These are phyloP conservation scores for Pythium utonaiense DNA, from an alignment of 352 stramenopile species.

Conservation along the genomic window DNA sequence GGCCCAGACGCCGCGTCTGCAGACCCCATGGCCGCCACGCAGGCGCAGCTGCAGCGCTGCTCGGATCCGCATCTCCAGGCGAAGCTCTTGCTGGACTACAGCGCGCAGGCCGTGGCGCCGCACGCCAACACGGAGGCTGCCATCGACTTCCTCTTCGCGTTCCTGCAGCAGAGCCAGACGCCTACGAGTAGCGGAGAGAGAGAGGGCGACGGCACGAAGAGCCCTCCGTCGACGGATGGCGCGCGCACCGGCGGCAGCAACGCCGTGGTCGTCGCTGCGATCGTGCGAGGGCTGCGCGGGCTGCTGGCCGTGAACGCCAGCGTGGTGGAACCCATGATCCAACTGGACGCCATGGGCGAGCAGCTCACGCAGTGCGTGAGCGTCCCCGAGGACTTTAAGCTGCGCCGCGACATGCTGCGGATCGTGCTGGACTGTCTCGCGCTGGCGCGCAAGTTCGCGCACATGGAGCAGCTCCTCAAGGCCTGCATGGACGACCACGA, in stretches of 20 bases:
- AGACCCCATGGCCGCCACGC: conserved; percentile 35
- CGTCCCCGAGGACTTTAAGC: conserved; percentile 69
- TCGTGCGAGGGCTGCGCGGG: conserved; percentile 54
- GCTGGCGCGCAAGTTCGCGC: conserved; percentile 30
- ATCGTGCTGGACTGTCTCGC: conserved; percentile 75
- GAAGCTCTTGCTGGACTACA: conserved; percentile 58
- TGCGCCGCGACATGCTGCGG: conserved; percentile 64
- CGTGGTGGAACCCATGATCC: conserved; percentile 78
- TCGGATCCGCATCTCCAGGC: conserved; percentile 61
- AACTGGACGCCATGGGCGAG: conserved; percentile 73
- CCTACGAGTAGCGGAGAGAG: conserved; percentile 11
- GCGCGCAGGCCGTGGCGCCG: conserved; percentile 37
- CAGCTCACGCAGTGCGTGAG: conserved; percentile 78
- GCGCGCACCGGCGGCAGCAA: conserved; percentile 17
- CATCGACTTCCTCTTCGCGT: conserved; percentile 82
- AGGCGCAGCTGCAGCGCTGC: conserved; percentile 33
- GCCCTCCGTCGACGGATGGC: background rate
- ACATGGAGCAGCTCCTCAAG: conserved; percentile 40
- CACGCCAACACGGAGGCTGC: conserved; percentile 43
- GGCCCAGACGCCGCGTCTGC: background rate
- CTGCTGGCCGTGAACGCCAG: conserved; percentile 55
- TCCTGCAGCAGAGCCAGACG: conserved; percentile 62
- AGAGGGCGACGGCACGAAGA: background rate
- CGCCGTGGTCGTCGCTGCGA: conserved; percentile 59
- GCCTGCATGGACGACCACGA: conserved; percentile 61